These are phyloP conservation scores for Luzula sylvatica DNA, from an alignment of 176 grass and related monocot genomes.

Conservation along the genomic window DNA sequence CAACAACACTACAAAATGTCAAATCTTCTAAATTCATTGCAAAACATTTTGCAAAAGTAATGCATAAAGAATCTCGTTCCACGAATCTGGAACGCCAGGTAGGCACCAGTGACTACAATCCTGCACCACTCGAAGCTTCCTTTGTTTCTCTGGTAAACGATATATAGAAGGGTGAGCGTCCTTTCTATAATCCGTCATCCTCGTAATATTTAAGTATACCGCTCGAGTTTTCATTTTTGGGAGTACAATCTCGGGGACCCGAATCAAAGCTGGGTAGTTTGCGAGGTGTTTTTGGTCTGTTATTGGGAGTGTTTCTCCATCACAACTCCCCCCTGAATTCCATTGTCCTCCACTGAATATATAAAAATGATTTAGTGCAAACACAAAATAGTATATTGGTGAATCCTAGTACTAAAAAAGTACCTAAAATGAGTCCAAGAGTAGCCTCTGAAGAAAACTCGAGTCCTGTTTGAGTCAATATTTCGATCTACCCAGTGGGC, in stretches of 20 bases:
- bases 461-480: conserved; percentile 52
- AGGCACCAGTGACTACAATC: conserved; percentile 25
- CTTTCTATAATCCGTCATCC: conserved; percentile 90
- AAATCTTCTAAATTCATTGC: not conserved
- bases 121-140: conserved; percentile 1
- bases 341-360: conserved; percentile 79
- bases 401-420: not conserved
- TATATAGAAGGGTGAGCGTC: conserved; percentile 86
- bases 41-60: conserved; percentile 15
- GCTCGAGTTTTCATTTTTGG: conserved; percentile 71
- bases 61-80: conserved; percentile 23
- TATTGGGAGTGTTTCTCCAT: conserved; percentile 71
- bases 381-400: not conserved
- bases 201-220: conserved; percentile 77
- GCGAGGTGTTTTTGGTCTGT: conserved; percentile 61
- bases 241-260: conserved; percentile 53
- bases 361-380: not conserved
- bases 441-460: conserved; percentile 81
- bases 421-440: conserved; percentile 89
- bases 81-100: conserved; percentile 16
- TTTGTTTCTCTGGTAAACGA: not conserved
- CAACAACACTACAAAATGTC: no score
- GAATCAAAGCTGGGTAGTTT: conserved; percentile 57
- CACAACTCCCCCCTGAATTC: conserved; percentile 90
- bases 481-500: conserved; percentile 84